These are phyloP conservation scores for Pyrrhoderma noxium DNA, from an alignment of 1,284 basidiomycete species.

Conservation along the genomic window DNA sequence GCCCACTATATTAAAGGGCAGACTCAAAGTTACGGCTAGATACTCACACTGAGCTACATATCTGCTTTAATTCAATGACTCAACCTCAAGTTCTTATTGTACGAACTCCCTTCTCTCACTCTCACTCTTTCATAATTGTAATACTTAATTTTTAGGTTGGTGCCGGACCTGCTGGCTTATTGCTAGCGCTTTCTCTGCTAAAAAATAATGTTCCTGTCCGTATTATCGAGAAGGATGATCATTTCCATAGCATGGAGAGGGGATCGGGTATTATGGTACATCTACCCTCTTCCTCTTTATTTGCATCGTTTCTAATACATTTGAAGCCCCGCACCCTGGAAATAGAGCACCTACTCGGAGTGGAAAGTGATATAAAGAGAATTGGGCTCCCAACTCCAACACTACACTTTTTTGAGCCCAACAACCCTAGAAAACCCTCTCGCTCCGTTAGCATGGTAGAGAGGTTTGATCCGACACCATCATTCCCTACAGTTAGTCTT, in stretches of 20 bases:
- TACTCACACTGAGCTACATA: no score
- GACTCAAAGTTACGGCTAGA: no score
- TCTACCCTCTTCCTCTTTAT: neutral
- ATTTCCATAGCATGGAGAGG: neutral
- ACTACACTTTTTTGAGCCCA: slow-evolving; percentile 4
- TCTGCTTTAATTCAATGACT: no score
- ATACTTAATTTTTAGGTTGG: no score
- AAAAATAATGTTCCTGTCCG: slow-evolving; percentile 14
- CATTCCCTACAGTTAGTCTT: slow-evolving; percentile 2
- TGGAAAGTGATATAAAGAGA: slow-evolving; percentile 4
- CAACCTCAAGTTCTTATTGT: no score
- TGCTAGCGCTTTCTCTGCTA: slow-evolving; percentile 11
- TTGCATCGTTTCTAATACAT: neutral
- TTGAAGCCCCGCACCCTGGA: slow-evolving; percentile 11
- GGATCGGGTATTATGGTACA: neutral
- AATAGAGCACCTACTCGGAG: slow-evolving; percentile 14
- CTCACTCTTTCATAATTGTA: no score
- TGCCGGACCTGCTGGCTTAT: slow-evolving; percentile 13
- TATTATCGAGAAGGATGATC: slow-evolving; percentile 15
- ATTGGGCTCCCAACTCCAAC: neutral
- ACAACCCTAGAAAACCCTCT: slow-evolving; percentile 5
- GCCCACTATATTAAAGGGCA: no score
- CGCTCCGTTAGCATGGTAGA: neutral
- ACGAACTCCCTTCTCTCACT: no score
- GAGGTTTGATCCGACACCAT: neutral